A percentile compares a stretch with the other conserved stretches of the same genome.
These are phyloP conservation scores for Daedalea quercina DNA, from an alignment of 768 basidiomycete species.

Conservation along the genomic window DNA sequence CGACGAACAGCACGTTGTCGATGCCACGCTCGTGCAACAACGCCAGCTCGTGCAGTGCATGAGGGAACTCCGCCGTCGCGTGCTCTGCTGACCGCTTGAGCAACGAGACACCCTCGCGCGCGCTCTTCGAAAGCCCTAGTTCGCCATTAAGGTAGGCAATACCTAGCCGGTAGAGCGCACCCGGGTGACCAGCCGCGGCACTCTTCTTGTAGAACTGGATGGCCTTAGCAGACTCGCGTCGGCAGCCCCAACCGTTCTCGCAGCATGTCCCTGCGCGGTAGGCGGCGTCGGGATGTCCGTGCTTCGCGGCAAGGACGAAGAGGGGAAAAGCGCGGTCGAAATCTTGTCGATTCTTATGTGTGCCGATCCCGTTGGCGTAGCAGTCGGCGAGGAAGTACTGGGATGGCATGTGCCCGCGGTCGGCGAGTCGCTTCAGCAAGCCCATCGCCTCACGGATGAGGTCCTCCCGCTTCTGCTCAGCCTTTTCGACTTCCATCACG, in stretches of 20 bases:
- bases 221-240: slow-evolving; percentile 87
- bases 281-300: slow-evolving; percentile 91
- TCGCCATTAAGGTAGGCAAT: slow-evolving; percentile 96
- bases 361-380: slow-evolving; percentile 97
- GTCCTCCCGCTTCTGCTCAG: slow-evolving; percentile 77
- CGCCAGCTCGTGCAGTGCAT: slow-evolving; percentile 92
- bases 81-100: slow-evolving; percentile 94
- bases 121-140: slow-evolving; percentile 75
- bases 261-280: slow-evolving; percentile 97
- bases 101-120: slow-evolving; percentile 98
- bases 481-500: slow-evolving; percentile 75
- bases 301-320: slow-evolving; percentile 94
- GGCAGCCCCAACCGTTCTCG: slow-evolving; percentile 98
- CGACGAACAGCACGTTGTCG: slow-evolving; percentile 95
- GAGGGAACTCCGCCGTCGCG: slow-evolving; percentile 92
- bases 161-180: slow-evolving; percentile 94
- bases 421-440: slow-evolving; percentile 86
- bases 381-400: slow-evolving; percentile 99
- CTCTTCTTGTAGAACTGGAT: slow-evolving; percentile 92
- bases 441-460: slow-evolving; percentile 82
- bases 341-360: slow-evolving; percentile 83
- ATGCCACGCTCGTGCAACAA: slow-evolving; percentile 96
- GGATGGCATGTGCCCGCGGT: slow-evolving; percentile 88
- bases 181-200: slow-evolving; percentile 84
- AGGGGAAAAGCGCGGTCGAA: slow-evolving; percentile 96